Percentiles rank a stretch among this genome's conserved stretches.
Conservation (phyloP, 2,329 filamentous ascomycete genomes). For the Dothiorella sarmentorum region DNA sequence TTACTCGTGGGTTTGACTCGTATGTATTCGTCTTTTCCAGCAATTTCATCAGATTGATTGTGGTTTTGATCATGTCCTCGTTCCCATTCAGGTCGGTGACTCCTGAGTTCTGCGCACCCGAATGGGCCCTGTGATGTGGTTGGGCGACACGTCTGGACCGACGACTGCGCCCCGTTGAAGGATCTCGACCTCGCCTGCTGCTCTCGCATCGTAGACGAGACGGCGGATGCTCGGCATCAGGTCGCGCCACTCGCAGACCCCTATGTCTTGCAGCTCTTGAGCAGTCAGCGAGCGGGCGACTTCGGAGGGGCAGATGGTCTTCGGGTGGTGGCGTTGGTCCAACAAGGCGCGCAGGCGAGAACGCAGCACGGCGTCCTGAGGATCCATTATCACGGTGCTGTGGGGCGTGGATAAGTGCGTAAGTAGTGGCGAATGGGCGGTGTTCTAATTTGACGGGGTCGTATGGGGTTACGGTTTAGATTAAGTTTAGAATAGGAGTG, state of each 20-base stretch:
- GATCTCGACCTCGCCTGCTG: conserved; percentile 44
- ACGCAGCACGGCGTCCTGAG: conserved; percentile 18
- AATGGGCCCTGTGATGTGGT: conserved; percentile 47
- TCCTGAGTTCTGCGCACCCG: conserved; percentile 30
- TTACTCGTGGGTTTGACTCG: too few relatives aligned
- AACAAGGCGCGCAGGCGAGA: conserved; percentile 31
- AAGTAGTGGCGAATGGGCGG: background rate
- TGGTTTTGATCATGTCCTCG: too few relatives aligned
- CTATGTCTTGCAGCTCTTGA: conserved; percentile 35
- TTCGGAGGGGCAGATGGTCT: conserved; percentile 54
- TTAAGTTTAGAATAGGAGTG: conserved; percentile 15
- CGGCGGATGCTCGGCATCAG: conserved; percentile 45
- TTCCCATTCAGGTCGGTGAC: background rate
- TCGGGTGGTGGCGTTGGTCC: conserved; percentile 38
- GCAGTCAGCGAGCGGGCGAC: conserved; percentile 45
- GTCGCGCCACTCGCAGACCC: conserved; percentile 42
- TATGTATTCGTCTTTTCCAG: too few relatives aligned
- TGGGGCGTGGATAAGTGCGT: background rate
- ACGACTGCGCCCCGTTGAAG: conserved; percentile 48
- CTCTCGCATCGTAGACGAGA: conserved; percentile 42
- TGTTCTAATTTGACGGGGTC: background rate
- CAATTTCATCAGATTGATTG: too few relatives aligned
- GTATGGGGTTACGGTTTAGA: background rate
- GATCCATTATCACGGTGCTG: background rate
- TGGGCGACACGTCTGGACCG: conserved; percentile 27